Evolutionary conservation across 1,139 yeast genomes (phyloP).

Genomic region (Sugiyamaella novakii): DNA sequence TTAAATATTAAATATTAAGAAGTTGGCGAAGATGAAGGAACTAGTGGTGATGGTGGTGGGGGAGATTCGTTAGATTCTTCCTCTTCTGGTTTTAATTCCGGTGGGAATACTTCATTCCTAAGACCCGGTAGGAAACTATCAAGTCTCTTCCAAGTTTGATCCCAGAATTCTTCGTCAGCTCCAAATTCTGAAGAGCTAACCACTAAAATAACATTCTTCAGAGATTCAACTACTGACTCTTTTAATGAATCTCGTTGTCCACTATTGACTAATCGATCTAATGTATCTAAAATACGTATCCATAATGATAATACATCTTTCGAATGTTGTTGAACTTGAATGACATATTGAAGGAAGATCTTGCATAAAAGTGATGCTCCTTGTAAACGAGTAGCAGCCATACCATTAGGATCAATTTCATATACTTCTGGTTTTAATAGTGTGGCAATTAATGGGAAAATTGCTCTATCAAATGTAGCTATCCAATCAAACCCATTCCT

Average conservation of each 20-base stretch:
- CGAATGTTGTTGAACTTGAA: constrained; percentile 38
- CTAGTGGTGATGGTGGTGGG: neutral
- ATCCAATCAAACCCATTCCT: constrained; percentile 44
- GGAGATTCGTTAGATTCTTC: neutral
- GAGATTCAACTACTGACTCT: constrained; percentile 63
- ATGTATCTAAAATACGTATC: constrained; percentile 50
- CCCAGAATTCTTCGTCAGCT: constrained; percentile 48
- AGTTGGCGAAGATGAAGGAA: neutral
- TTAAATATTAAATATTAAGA: neutral
- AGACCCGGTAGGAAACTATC: constrained; percentile 52
- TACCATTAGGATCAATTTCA: constrained; percentile 65
- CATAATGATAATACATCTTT: constrained; percentile 44
- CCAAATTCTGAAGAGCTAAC: constrained; percentile 45
- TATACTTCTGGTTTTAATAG: constrained; percentile 67
- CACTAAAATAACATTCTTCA: constrained; percentile 60
- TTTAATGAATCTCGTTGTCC: constrained; percentile 46
- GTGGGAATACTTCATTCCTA: constrained; percentile 38
- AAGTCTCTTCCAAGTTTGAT: constrained; percentile 49
- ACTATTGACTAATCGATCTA: constrained; percentile 50
- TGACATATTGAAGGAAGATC: constrained; percentile 64
- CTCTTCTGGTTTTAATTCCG: neutral
- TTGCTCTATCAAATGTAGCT: constrained; percentile 63
- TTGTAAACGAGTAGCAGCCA: constrained; percentile 64
- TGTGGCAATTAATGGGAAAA: constrained; percentile 73
- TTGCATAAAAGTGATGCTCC: constrained; percentile 69